Evolutionary conservation across 495 filamentous ascomycete species (phyloP).

Genomic region (Immersiella caudata): DNA sequence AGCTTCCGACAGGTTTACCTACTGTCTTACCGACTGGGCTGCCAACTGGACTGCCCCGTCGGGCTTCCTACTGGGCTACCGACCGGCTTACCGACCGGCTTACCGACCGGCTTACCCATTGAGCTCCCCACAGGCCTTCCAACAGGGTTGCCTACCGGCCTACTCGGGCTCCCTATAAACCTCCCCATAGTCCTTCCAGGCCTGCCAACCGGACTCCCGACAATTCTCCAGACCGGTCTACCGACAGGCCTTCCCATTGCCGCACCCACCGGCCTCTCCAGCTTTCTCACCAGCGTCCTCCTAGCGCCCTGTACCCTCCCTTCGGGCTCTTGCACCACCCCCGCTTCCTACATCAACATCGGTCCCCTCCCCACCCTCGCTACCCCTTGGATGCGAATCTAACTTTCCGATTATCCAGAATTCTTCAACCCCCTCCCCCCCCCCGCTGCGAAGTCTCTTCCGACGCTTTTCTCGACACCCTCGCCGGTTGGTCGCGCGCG

Average conservation of each 20-base stretch:
- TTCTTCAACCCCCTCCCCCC: slow-evolving; percentile 23
- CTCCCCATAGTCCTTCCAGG: neutral
- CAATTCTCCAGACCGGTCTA: neutral
- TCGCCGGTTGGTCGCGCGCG: slow-evolving; percentile 19
- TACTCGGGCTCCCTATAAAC: neutral
- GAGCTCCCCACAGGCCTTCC: neutral
- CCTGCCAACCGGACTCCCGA: slow-evolving; percentile 1
- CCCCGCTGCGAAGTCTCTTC: slow-evolving; percentile 21
- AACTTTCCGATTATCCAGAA: neutral
- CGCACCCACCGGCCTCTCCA: neutral
- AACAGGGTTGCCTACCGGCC: neutral
- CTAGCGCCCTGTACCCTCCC: neutral
- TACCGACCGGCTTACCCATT: neutral
- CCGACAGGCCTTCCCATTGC: neutral
- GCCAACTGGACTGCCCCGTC: neutral
- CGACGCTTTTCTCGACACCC: slow-evolving; percentile 10
- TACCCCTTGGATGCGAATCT: neutral
- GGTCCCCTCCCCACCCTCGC: slow-evolving; percentile 1
- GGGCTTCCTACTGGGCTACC: neutral
- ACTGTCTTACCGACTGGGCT: neutral
- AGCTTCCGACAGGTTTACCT: neutral
- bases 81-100: neutral
- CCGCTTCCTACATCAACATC: slow-evolving; percentile 10
- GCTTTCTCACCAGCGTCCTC: neutral
- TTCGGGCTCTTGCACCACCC: slow-evolving; percentile 2